Evolutionary conservation across 768 basidiomycete genomes (phyloP), one percentile per base, ranked within the genome.

Genomic region (Gymnopilus dilepis): DNA sequence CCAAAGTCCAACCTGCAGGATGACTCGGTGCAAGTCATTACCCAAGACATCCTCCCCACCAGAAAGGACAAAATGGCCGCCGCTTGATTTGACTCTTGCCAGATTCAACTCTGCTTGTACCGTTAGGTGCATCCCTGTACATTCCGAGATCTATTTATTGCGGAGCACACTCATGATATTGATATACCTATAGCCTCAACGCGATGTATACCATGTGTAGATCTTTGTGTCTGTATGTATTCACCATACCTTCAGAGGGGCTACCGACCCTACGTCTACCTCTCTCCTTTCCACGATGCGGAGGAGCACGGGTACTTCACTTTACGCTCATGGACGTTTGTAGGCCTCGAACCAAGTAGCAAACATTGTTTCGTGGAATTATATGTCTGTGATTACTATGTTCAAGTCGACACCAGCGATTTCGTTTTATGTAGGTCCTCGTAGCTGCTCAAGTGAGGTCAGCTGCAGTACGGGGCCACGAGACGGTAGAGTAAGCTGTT

Each of bases 1-100:
- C 86, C 87, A 19, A 78, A 80, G 64, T 83, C 85, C 54, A 84
- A 85, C 70, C 64, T 86, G 53, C 73, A 75, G 50, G 74, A 77
- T 37, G 61, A 66, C 21, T 65, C 58, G n/a, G 64, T 67, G 34
- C 60, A 62, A 26, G 58, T 48, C 13, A 37, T 64, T 15, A 65
- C 53, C 6, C 59, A 69, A 50, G 63, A 67, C 33, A 21, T 54
- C 19, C 34, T 37, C 34, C 50, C 52, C 33, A 38, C 50, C 22
- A 58, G 38, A 33, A 53, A 61, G 42, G 59, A 60, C 17, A 51
- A 59, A 56, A 59, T 51, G 21, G 34, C 17, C 34, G 40, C 53
- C 21, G 64, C 58, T n/a, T 61, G 22, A 38, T 15, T 22, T 40
- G 3, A 17, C 13, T 15, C 3, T 22, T 6, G 37, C 52, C 52